phyloP scores from a whole-genome alignment of 208 protist species.

The Wallacemonas rigidus region DNA sequence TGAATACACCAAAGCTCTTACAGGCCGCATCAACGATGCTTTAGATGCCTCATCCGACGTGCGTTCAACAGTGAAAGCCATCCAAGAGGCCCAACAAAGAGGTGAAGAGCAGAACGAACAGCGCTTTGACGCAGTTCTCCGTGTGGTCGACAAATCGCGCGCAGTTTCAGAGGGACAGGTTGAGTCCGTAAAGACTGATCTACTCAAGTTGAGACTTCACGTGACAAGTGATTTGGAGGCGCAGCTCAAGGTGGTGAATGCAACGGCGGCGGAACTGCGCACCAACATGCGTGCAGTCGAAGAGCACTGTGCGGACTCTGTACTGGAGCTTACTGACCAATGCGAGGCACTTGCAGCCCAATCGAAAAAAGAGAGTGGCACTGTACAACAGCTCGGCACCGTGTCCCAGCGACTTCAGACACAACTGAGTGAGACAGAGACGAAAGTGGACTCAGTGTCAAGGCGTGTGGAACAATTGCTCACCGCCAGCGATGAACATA shows the following conservation, averaged over 20 bases:
- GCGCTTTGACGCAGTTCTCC: background rate
- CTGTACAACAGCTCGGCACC: background rate
- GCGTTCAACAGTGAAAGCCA: background rate
- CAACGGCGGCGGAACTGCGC: background rate
- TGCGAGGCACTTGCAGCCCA: background rate
- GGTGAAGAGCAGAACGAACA: slow-evolving; percentile 9
- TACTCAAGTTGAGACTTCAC: slow-evolving; percentile 10
- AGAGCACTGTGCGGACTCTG: slow-evolving; percentile 8
- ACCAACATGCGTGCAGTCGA: background rate
- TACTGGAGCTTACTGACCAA: background rate
- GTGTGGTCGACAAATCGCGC: slow-evolving; percentile 9
- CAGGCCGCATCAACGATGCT: background rate
- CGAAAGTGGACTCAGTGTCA: background rate
- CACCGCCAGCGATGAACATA: background rate
- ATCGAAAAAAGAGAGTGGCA: background rate
- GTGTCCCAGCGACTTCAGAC: background rate
- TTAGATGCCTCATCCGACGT: background rate
- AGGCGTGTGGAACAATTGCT: slow-evolving; percentile 1
- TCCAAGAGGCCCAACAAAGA: background rate
- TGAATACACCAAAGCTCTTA: background rate
- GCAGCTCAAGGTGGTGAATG: slow-evolving; percentile 1
- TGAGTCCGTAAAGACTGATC: slow-evolving; percentile 10
- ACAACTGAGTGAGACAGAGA: background rate
- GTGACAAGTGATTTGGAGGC: slow-evolving; percentile 1
- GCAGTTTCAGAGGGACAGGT: slow-evolving; percentile 8